Evolutionary conservation across 164 flowering plant species (phyloP).

Genomic region (Santalum album): DNA sequence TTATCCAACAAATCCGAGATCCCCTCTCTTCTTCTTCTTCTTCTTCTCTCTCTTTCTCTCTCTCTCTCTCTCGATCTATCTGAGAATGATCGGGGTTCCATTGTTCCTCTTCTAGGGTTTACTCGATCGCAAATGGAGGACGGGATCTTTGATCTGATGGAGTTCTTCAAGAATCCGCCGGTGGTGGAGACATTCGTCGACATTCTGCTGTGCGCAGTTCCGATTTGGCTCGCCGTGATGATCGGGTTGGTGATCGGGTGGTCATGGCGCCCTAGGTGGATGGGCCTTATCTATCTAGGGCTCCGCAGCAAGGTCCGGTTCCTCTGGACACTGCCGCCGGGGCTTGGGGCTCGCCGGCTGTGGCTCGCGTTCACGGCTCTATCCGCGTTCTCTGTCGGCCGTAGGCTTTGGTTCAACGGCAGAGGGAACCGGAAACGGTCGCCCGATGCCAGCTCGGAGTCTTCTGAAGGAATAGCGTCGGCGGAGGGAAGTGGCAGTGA

Average conservation of each 20-base stretch:
- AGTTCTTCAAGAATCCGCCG: constrained; percentile 47
- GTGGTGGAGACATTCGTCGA: constrained; percentile 77
- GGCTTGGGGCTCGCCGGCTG: constrained; percentile 75
- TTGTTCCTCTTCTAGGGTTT: not conserved
- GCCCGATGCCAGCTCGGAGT: constrained; percentile 6
- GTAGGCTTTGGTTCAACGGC: constrained; percentile 49
- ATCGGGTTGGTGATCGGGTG: constrained; percentile 91
- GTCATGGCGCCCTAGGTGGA: constrained; percentile 97
- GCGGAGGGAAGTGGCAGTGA: constrained; percentile 13
- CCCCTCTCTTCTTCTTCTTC: not conserved
- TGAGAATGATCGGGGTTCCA: too few relatives aligned
- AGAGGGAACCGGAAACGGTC: constrained; percentile 20
- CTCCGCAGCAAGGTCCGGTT: constrained; percentile 60
- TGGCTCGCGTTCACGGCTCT: constrained; percentile 83
- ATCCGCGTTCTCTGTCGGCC: constrained; percentile 63
- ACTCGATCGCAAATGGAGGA: not conserved
- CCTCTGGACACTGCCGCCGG: constrained; percentile 74
- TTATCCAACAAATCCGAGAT: not conserved
- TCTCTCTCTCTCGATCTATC: not conserved
- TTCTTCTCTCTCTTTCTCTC: not conserved
- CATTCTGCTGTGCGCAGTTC: constrained; percentile 85
- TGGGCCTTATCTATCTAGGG: constrained; percentile 62
- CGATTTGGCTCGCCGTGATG: constrained; percentile 96
- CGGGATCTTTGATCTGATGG: constrained; percentile 31
- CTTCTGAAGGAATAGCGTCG: constrained; percentile 1